Percentiles rank a stretch among this genome's conserved stretches.
Conservation (phyloP, 164 flowering plant species). For the Dillenia turbinata region DNA sequence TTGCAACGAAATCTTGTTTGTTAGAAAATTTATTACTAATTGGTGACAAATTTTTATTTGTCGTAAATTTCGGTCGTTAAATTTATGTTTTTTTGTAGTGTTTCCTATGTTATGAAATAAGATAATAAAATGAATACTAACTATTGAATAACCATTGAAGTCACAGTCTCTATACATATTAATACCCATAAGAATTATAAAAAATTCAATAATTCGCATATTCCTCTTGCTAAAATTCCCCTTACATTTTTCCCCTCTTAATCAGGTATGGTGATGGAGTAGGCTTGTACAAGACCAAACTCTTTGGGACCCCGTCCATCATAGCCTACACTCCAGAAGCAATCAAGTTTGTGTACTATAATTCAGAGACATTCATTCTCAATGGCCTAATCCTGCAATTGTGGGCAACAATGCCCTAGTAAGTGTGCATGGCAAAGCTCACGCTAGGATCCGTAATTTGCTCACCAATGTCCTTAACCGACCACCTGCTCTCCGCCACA, state of each 20-base stretch:
- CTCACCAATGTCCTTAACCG: conserved; percentile 21
- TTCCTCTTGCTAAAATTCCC: too few species aligned
- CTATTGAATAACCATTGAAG: too few species aligned
- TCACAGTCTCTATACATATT: too few species aligned
- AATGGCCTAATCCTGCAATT: conserved; percentile 34
- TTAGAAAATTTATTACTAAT: too few species aligned
- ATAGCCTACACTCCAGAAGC: conserved; percentile 36
- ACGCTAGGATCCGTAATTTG: conserved; percentile 23
- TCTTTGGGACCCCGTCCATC: conserved; percentile 48
- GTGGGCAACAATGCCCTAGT: conserved; percentile 28
- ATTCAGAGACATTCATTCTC: conserved; percentile 17
- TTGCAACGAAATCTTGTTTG: too few species aligned
- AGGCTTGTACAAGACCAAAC: conserved; percentile 43
- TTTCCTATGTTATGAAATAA: too few species aligned
- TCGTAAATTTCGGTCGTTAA: too few species aligned
- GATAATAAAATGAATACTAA: too few species aligned
- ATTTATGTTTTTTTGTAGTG: too few species aligned
- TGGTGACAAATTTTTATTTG: too few species aligned
- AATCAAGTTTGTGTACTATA: conserved; percentile 34
- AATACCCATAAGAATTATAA: too few species aligned
- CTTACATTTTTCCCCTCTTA: not conserved
- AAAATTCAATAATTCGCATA: too few species aligned
- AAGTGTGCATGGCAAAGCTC: conserved; percentile 30
- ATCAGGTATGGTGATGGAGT: conserved; percentile 50
- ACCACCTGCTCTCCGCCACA: conserved; percentile 29